Base-by-base conservation (phyloP, 2,329 filamentous ascomycete genomes). In the Emmonsia crescens region DNA sequence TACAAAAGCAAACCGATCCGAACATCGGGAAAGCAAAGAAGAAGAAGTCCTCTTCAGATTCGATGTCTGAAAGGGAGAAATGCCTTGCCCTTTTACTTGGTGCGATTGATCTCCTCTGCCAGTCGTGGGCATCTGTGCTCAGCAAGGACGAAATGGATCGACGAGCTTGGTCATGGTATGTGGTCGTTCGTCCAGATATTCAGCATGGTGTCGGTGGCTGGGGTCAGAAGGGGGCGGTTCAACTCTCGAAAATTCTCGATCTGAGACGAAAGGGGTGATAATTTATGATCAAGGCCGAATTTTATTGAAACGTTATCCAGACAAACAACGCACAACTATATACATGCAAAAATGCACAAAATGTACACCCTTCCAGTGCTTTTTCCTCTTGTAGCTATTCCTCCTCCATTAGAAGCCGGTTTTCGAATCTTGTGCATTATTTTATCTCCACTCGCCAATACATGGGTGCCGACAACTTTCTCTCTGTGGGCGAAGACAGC, bases 141-240 rank as follows among this genome's bases (percentile, higher is more conserved):
- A 79, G 75, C 31, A 75, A 76, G 3, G 78, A 82, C 19, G 89
- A 96, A 68, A 77, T 96, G 59, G 89, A 96, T 70, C 80, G 81
- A 64, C 82, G 85, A 63, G 89, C 89, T 21, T 95, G 90, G 89
- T 78, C 78, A 12, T 96, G 91, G 91, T 96, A 96, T 73, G 79
- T 88, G 1, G 81, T 83, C 27, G 84, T 92, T 24, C 79, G 91
- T 64, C 91, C 91, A 0, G 86, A 89, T 24, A 88, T 96, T 2
- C 85, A 89, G 62, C 76, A 80, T 61, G 91, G 91, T 0, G 83
- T 84, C 56, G 21, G 48, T 21, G 91, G 91, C 0, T 96, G 91
- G 91, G 91, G 91, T 31, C 88, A 87, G 12, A 94, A 93, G 73
- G 89, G 88, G 0, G 77, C 79, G 60, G 78, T 95, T 38, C 84